phyloP scores from a whole-genome alignment of 257 asterid species.

The Vinca minor region DNA sequence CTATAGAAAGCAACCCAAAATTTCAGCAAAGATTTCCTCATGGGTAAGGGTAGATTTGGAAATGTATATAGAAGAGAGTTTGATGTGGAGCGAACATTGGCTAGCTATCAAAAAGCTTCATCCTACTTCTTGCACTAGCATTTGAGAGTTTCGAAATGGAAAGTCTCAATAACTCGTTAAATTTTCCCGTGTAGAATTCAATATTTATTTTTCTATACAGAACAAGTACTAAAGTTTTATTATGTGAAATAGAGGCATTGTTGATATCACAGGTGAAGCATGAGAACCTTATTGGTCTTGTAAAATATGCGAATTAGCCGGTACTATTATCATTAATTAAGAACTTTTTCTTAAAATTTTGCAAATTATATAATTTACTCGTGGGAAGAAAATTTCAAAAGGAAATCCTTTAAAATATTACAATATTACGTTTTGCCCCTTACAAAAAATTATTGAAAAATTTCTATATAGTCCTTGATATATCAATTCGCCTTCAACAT shows the following conservation, averaged over 20 bases:
- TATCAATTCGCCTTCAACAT: too few species aligned
- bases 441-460: too few species aligned
- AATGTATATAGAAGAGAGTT: constrained; percentile 57
- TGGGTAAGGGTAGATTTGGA: constrained; percentile 71
- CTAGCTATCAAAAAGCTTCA: constrained; percentile 62
- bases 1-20: constrained; percentile 55
- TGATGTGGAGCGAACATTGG: constrained; percentile 34
- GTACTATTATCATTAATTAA: constrained; percentile 15
- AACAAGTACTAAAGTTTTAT: background rate
- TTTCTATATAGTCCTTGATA: too few species aligned
- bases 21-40: constrained; percentile 47
- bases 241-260: constrained; percentile 42
- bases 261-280: constrained; percentile 67
- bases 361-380: too few species aligned
- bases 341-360: background rate
- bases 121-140: constrained; percentile 41
- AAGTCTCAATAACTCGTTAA: constrained; percentile 9
- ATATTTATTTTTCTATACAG: too few species aligned
- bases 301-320: constrained; percentile 62
- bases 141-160: constrained; percentile 70
- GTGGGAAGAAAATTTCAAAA: too few species aligned
- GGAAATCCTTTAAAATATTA: too few species aligned
- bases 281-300: constrained; percentile 53
- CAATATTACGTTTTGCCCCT: too few species aligned
- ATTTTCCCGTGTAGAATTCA: too few species aligned